These are phyloP conservation scores for Pythium sukuiense DNA, from an alignment of 352 stramenopile species.

Conservation along the genomic window DNA sequence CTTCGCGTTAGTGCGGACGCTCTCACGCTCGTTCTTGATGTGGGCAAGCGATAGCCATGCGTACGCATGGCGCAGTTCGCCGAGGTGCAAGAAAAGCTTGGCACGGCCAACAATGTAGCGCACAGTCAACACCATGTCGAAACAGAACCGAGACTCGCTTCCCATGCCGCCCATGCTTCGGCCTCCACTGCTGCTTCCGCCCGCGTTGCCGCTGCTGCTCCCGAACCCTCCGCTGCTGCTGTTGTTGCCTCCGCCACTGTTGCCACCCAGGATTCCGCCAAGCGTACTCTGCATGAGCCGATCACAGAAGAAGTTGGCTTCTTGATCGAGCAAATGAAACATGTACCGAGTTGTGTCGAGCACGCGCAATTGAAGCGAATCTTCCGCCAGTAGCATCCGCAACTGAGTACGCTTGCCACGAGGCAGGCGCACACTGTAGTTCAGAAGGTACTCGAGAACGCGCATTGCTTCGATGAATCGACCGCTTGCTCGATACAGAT, in stretches of 20 bases:
- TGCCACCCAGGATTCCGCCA: constrained; percentile 48
- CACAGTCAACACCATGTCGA: constrained; percentile 78
- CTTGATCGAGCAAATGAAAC: constrained; percentile 70
- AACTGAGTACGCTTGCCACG: constrained; percentile 79
- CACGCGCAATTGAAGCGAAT: constrained; percentile 71
- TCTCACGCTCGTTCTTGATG: constrained; percentile 76
- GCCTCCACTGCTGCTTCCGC: constrained; percentile 63
- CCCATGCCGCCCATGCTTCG: constrained; percentile 63
- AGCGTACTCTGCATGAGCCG: constrained; percentile 60
- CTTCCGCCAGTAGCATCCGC: constrained; percentile 78
- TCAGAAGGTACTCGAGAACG: constrained; percentile 76
- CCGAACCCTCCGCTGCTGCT: constrained; percentile 59
- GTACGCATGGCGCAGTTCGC: constrained; percentile 57
- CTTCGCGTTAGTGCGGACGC: constrained; percentile 61
- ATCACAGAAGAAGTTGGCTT: constrained; percentile 77
- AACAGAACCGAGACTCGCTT: constrained; percentile 74
- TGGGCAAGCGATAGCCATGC: constrained; percentile 77
- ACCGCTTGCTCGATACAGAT: constrained; percentile 77
- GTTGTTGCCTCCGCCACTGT: constrained; percentile 45
- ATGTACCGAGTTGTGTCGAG: constrained; percentile 76
- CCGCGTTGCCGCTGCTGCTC: constrained; percentile 53
- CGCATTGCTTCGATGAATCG: constrained; percentile 78
- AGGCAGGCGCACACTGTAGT: constrained; percentile 67
- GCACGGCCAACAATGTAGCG: constrained; percentile 69
- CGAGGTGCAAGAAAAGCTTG: constrained; percentile 59